A percentile compares a stretch with the other conserved stretches of the same genome.
These are phyloP conservation scores for Fusarium phyllophilum DNA, from an alignment of 2,329 filamentous ascomycete genomes.

Conservation along the genomic window DNA sequence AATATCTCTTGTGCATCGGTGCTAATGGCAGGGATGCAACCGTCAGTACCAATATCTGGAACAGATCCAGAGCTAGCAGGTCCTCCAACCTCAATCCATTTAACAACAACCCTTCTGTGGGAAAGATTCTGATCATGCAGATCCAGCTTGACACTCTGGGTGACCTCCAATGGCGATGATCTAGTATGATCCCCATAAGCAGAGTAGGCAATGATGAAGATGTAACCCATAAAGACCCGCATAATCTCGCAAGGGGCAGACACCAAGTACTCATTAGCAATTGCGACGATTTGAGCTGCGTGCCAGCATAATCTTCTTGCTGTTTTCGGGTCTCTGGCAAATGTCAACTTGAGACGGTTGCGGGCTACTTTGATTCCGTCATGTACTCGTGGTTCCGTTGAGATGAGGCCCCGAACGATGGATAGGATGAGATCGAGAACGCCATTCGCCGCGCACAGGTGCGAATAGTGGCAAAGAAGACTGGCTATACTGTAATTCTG, in stretches of 20 bases:
- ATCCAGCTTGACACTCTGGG: neutral
- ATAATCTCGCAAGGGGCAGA: neutral
- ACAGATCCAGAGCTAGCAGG: neutral
- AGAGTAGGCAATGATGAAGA: neutral
- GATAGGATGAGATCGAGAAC: neutral
- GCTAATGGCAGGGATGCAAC: neutral
- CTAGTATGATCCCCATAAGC: neutral
- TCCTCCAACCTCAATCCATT: neutral
- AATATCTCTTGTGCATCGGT: neutral
- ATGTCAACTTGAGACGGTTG: neutral
- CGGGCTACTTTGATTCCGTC: neutral
- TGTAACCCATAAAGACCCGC: constrained; percentile 2
- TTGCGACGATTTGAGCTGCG: neutral
- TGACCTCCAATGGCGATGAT: neutral
- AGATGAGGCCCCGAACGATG: neutral
- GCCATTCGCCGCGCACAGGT: neutral
- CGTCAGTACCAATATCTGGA: neutral
- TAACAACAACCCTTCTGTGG: neutral
- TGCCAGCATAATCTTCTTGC: constrained; percentile 1
- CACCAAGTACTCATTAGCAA: neutral
- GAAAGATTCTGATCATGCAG: neutral
- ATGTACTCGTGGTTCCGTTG: neutral
- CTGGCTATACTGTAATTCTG: neutral
- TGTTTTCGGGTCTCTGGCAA: neutral
- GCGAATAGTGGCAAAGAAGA: constrained; percentile 5